phyloP scores from a whole-genome alignment of 306 rosid species.

The Luffa acutangula region DNA sequence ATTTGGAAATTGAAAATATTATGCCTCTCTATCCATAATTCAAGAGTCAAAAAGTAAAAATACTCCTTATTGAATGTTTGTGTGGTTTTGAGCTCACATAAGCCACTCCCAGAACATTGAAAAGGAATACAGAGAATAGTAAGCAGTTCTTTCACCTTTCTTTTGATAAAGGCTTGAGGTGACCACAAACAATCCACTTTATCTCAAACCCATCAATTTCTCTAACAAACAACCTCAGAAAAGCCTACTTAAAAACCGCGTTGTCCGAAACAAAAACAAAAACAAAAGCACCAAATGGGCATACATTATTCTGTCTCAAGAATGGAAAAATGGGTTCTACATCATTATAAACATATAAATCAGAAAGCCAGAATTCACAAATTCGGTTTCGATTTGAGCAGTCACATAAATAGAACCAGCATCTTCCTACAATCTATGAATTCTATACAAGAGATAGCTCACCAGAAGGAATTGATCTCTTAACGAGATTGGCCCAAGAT shows the following conservation, averaged over 20 bases:
- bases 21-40: background rate
- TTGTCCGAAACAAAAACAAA: background rate
- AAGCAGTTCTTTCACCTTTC: background rate
- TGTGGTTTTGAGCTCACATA: background rate
- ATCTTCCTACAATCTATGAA: background rate
- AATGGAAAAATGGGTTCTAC: slow-evolving; percentile 3
- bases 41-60: background rate
- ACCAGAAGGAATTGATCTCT: slow-evolving; percentile 76
- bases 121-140: background rate
- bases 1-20: background rate
- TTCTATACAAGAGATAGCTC: slow-evolving; percentile 23
- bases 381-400: background rate
- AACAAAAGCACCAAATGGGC: background rate
- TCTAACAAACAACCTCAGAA: background rate
- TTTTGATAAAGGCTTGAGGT: background rate
- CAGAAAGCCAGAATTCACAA: background rate
- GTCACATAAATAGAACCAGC: background rate
- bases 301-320: background rate
- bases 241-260: background rate
- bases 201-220: background rate
- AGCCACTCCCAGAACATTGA: background rate
- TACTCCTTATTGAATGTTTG: background rate
- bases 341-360: slow-evolving; percentile 4
- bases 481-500: slow-evolving; percentile 64
- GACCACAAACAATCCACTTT: background rate